Conservation (phyloP, 192 early-diverging fungal species). For the Coemansia sp. region DNA sequence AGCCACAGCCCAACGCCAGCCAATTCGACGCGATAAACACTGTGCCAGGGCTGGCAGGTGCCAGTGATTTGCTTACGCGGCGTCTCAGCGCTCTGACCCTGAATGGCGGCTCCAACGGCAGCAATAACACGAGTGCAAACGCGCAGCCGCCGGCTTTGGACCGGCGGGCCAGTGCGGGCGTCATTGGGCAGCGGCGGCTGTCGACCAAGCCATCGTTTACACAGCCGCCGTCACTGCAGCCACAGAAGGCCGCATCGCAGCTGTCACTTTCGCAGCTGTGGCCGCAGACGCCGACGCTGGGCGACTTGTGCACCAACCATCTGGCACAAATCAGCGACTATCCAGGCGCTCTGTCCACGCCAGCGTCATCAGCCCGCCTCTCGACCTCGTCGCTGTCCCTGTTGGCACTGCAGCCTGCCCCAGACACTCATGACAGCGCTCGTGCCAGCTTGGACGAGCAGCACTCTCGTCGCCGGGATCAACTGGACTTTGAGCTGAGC, state of each 20-base stretch:
- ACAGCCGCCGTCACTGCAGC: slow-evolving; percentile 16
- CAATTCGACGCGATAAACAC: slow-evolving; percentile 13
- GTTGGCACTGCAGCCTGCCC: slow-evolving; percentile 20
- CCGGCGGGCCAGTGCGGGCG: slow-evolving; percentile 47
- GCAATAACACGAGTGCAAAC: slow-evolving; percentile 11
- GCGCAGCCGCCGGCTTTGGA: slow-evolving; percentile 27
- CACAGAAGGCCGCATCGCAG: slow-evolving; percentile 44
- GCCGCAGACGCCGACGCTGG: slow-evolving; percentile 18
- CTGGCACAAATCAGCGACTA: slow-evolving; percentile 20
- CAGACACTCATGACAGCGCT: not conserved
- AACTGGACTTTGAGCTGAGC: slow-evolving; percentile 9
- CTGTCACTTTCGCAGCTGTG: slow-evolving; percentile 44
- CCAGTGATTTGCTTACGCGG: slow-evolving; percentile 47
- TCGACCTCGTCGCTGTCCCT: slow-evolving; percentile 49
- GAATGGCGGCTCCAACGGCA: slow-evolving; percentile 6
- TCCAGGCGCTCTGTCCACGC: slow-evolving; percentile 39
- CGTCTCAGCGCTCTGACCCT: slow-evolving; percentile 46
- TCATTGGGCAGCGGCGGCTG: slow-evolving; percentile 54
- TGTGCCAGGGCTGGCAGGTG: slow-evolving; percentile 4
- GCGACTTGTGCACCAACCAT: slow-evolving; percentile 10
- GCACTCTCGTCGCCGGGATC: not conserved
- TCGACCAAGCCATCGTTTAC: slow-evolving; percentile 45
- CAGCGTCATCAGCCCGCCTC: slow-evolving; percentile 37
- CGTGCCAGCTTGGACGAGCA: slow-evolving; percentile 20
- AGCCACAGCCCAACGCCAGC: not conserved